Base-by-base conservation (phyloP, 345 rosid species). In the Citrus hindsii region DNA sequence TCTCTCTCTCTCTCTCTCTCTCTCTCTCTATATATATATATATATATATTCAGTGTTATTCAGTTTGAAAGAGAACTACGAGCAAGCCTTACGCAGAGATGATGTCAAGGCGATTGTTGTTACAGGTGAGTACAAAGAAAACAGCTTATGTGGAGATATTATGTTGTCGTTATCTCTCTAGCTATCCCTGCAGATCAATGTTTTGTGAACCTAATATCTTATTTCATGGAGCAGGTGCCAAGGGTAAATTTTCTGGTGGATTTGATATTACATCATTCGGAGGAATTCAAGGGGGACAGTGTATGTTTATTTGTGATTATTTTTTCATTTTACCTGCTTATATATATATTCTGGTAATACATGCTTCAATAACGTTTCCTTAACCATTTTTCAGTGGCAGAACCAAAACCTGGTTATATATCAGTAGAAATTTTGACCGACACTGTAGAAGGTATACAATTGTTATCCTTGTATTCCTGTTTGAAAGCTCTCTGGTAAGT, bases 31-130 rank as follows among this genome's bases (percentile, higher is more conserved):
- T n/a, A n/a, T n/a, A 42, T 42, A 12, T 42, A 12, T 42, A 12
- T 42, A 42, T 42, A 12, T 59, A 13, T 79, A 16, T 76, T 24
- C 87, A 96, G 98, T 97, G 71, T 81, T 97, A 70, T 13, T 76
- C 77, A 90, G 93, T 81, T 88, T 97, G 87, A 94, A 86, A 80
- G 91, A 92, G n/a, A 90, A 82, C 82, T 93, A 82, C 74, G 95
- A 90, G 22, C 85, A 92, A 80, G 98, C 98, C 79, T 81, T 93
- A 65, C 85, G 79, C 67, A 90, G 98, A 87, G 85, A 90, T 79
- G 98, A 97, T 88, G 98, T 97, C 67, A 94, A 92, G 86, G 99
- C 99, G 42, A 92, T 97, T 83, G 98, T 97, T 69, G 75, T 97
- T 67, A 89, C 98, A 6, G 99, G 98, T 75, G 37, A 69, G 40